Percentiles rank a stretch among this genome's conserved stretches.
phyloP scores from a whole-genome alignment of 2,329 filamentous ascomycete genomes.

The Apiospora hydei region DNA sequence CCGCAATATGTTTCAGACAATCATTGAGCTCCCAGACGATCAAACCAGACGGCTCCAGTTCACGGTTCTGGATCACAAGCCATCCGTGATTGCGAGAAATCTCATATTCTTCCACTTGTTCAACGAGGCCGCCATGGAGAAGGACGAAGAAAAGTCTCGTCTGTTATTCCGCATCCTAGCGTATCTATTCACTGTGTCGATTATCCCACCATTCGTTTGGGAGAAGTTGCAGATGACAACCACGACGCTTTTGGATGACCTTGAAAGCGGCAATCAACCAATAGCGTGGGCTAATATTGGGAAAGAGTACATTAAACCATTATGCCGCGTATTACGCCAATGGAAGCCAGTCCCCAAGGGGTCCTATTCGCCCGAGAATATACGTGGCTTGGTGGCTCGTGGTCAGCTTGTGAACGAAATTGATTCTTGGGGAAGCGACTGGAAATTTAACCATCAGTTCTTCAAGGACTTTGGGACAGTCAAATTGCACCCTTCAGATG shows the following conservation, averaged over 20 bases:
- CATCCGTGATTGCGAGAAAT: not conserved
- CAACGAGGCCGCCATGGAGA: not conserved
- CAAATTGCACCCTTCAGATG: not conserved
- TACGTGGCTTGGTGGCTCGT: too few species aligned
- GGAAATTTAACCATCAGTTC: too few species aligned
- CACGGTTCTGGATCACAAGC: constrained; percentile 23
- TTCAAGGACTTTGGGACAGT: not conserved
- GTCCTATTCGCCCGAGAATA: not conserved
- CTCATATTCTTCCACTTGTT: not conserved
- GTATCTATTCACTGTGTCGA: not conserved
- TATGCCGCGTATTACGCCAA: not conserved
- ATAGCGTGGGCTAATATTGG: not conserved
- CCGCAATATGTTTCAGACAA: not conserved
- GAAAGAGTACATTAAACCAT: not conserved
- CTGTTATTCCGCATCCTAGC: not conserved
- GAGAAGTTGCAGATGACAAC: not conserved
- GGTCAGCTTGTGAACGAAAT: not conserved
- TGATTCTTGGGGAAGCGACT: too few species aligned
- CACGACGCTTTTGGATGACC: not conserved
- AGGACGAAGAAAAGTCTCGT: not conserved
- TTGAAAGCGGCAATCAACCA: not conserved
- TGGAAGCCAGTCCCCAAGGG: not conserved
- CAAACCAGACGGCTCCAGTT: not conserved
- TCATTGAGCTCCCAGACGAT: not conserved
- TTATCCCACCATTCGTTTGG: not conserved